Evolutionary conservation across 169 alveolate species (phyloP), one percentile per base, ranked within the genome.

Genomic region (Eimeria necatrix): DNA sequence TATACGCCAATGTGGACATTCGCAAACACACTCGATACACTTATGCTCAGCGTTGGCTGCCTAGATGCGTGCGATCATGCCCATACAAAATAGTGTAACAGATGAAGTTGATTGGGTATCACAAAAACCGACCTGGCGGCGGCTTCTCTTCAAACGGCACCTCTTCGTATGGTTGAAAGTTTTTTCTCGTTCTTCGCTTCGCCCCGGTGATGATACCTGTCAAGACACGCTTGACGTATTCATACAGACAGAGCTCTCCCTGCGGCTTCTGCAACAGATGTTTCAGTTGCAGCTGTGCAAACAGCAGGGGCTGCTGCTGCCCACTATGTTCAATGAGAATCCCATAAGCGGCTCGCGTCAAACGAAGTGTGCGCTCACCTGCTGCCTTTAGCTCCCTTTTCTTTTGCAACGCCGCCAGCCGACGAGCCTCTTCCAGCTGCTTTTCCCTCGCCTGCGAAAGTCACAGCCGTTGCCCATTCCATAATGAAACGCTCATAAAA

Each of bases 341-440:
- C 14, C 52, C 12, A 56, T 18, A 10, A 56, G 20, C 22, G 22
- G 22, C 22, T 52, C 70, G 18, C 84, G 10, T 4, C 86, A 52
- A 14, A 52, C 81, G 81, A 49, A 71, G 81, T 20, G 24, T 3
- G 22, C 41, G 4, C 95, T 46, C 84, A 8, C 99, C 99, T 3
- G 99, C 99, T 24, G 99, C 99, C 96, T 99, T 99, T 86, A 99
- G 96, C 97, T 99, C 99, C 96, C 99, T 98, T 88, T 99, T 96
- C 94, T 99, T 99, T 96, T 99, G 99, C 48, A 99, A 96, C 59
- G 98, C 93, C 22, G 99, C 99, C 89, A 99, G 95, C 94, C 99
- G 97, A 90, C 99, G 97, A 6, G 99, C 99, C 95, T 98, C 99
- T 93, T 98, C 99, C 81, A 98, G 97, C 95, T 98, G 98, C 96